Base-by-base conservation (phyloP, 2,329 filamentous ascomycete genomes). In the Botrytis squamosa region DNA sequence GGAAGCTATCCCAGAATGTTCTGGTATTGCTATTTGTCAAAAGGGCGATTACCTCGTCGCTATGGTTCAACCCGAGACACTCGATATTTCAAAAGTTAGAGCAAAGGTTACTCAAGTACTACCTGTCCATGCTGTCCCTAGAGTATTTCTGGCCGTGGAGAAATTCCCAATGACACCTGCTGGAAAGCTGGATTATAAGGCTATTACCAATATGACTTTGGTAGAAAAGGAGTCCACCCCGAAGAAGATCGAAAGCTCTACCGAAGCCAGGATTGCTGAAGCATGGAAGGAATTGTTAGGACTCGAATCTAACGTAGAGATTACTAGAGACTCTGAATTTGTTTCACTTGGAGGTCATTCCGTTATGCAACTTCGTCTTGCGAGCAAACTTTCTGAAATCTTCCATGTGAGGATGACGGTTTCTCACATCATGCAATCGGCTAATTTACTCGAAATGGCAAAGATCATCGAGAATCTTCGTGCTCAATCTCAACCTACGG, bases 121-220 rank as follows among this genome's bases (percentile, higher is more conserved):
- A 1, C 79, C 79, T 12, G n/a, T 52, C 5, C 80, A 81, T 71
- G 78, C 79, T 7, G 62, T 81, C 20, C 82, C 81, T 18, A 70
- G 74, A 7, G 49, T 75, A 12, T 78, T 83, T 3, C 40, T 75
- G 1, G 70, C 78, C 6, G 77, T 80, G 2, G 74, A 79, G 0
- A 60, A 74, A 25, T 79, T 83, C 29, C 82, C 82, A 14, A 77
- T 77, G 73, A 83, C 81, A 1, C 42, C 71, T 10, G 75, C 75
- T 40, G 80, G 80, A 4, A 83, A 83, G 72, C 64, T 82, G 0
- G 81, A 83, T 73, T 82, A 82, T 73, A 81, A 79, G 33, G 76
- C 75, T 25, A 76, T 83, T 46, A 55, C 44, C 44, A 64, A 29
- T 5, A 40, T 66, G 44, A 65, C 57, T 9, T 20, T 66, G 14